Evolutionary conservation across 2,329 filamentous ascomycete species (phyloP), one percentile per base, ranked within the genome.

Genomic region (Clonostachys chloroleuca): DNA sequence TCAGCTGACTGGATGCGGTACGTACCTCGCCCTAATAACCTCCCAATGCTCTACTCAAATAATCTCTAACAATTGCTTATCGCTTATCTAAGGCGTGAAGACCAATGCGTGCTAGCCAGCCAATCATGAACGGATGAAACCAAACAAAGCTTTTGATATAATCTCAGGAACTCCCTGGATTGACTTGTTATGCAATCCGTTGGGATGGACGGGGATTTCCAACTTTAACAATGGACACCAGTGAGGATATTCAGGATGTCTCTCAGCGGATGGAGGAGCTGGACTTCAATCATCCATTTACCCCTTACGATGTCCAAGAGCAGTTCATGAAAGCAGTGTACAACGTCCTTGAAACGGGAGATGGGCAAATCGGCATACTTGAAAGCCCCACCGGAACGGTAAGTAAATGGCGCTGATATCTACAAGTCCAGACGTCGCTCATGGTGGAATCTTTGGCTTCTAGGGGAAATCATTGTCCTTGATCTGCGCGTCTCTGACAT

Each of bases 381-480:
- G 92, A 96, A 62, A 95, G 89, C 42, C 92, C 92, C n/a, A 96
- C 92, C 40, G 92, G 92, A 64, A 87, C 82, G 52, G 77, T 78
- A 61, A 53, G 68, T 66, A 12, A 3, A 30, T 30, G 24, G 24
- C 24, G 24, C 24, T 30, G 24, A 30, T 30, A 30, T 30, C 24
- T 30, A 30, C 9, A 30, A 30, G 24, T 30, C 24, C 24, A 30
- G 24, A 9, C 24, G 9, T 30, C 24, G 24, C 24, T 30, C 24
- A 30, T 30, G 24, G 24, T 30, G 24, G 24, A 30, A 30, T 30
- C 24, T 30, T 10, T 34, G 16, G 12, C 37, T 16, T 14, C 17
- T 52, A 87, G 75, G 92, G 92, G 41, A 96, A 96, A 77, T 96
- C 92, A 2, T 68, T 96, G 41, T 96, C 92, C 54, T 75, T 96